Percentiles rank a stretch among this genome's conserved stretches.
Conservation (phyloP, 352 stramenopile species). For the Pythium oligandrum region DNA sequence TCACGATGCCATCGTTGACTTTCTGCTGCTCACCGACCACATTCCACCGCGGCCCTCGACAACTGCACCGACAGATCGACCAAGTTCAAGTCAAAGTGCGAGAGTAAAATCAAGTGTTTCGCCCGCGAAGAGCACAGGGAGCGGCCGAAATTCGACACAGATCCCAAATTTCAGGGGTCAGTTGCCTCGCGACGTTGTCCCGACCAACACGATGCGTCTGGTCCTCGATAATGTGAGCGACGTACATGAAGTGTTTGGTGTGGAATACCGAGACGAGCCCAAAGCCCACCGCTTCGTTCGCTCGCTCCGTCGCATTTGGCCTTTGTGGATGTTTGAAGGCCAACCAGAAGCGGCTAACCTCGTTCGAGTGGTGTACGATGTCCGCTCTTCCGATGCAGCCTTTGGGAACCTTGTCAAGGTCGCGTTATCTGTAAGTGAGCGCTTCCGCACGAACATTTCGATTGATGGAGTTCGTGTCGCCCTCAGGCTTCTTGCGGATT, state of each 20-base stretch:
- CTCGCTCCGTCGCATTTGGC: slow-evolving; percentile 53
- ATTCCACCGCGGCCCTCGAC: slow-evolving; percentile 5
- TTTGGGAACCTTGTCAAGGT: slow-evolving; percentile 68
- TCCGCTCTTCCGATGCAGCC: slow-evolving; percentile 51
- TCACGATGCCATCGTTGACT: slow-evolving; percentile 51
- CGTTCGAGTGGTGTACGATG: slow-evolving; percentile 62
- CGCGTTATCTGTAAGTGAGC: slow-evolving; percentile 28
- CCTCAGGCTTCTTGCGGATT: slow-evolving; percentile 28
- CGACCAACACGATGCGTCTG: slow-evolving; percentile 31
- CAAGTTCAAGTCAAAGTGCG: slow-evolving; percentile 1
- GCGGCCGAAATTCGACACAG: slow-evolving; percentile 31
- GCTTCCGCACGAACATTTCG: slow-evolving; percentile 42
- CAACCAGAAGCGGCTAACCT: slow-evolving; percentile 50
- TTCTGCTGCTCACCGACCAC: slow-evolving; percentile 57
- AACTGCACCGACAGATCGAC: neutral
- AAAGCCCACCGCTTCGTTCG: slow-evolving; percentile 59
- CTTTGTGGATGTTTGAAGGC: slow-evolving; percentile 71
- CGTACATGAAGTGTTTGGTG: slow-evolving; percentile 61
- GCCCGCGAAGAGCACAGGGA: slow-evolving; percentile 9
- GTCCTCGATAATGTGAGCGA: slow-evolving; percentile 47
- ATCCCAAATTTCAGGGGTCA: slow-evolving; percentile 69
- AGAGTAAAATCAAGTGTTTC: neutral
- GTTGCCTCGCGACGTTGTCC: slow-evolving; percentile 37
- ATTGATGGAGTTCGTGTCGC: slow-evolving; percentile 39
- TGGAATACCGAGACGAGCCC: slow-evolving; percentile 52